Base-by-base conservation (phyloP, 164 flowering plant species). In the Macadamia integrifolia region DNA sequence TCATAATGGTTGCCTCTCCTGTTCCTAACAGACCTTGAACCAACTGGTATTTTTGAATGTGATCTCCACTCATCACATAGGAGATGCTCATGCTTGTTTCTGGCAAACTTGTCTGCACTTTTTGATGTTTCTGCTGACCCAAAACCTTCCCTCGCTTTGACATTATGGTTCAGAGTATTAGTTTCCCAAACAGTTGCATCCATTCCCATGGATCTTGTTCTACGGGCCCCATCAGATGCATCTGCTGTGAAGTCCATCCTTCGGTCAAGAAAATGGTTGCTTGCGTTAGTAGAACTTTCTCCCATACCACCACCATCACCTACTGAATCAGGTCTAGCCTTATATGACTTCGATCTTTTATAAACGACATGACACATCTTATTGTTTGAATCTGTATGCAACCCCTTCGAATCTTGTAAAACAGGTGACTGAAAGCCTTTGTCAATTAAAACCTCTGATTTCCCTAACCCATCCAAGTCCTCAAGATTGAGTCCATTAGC, bases 321-420 rank as follows among this genome's bases (percentile, higher is more conserved):
- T 67, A 78, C 94, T 64, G 74, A 67, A 68, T 74, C 72, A 66
- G 60, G 68, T 71, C 71, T 85, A 35, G 74, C 62, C 76, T 71
- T 87, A 18, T 30, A 59, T 64, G 84, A 70, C 78, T 80, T 95
- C 59, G 86, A 84, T 76, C 99, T 83, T 79, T 75, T 86, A 79
- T 95, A 89, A 61, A 89, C 96, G 74, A 86, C 86, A 72, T 66
- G 75, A 65, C 72, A 89, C 91, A 83, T 86, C 83, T 76, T 84
- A 61, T 73, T 80, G 68, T 80, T 79, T 32, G 73, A 43, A 65
- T 73, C 80, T 46, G 83, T 72, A 71, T 65, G 69, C 55, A 67
- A 61, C 66, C 66, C 78, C 59, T 42, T 66, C 13, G 79, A 72
- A 63, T 75, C 84, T 14, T 70, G 68, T 44, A 61, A 60, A 29